These are phyloP conservation scores for Lentinula sp. DNA, from an alignment of 768 basidiomycete species.

Conservation along the genomic window DNA sequence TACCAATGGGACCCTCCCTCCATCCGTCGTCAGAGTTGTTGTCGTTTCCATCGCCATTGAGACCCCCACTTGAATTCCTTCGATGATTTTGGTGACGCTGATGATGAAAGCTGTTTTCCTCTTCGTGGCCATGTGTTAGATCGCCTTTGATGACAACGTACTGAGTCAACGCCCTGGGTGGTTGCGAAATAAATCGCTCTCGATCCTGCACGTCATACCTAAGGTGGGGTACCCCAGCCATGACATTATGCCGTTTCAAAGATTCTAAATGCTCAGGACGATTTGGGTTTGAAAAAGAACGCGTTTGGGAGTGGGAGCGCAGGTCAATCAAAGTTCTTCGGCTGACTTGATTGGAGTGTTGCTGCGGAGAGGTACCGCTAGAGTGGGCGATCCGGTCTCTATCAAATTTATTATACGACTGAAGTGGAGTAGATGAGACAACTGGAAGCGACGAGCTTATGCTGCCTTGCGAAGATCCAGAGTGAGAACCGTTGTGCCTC, in stretches of 20 bases:
- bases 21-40: neutral
- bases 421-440: constrained; percentile 17
- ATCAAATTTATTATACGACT: constrained; percentile 15
- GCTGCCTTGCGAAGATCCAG: constrained; percentile 12
- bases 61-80: neutral
- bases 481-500: constrained; percentile 1
- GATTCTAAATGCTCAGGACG: constrained; percentile 11
- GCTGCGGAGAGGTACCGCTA: constrained; percentile 9
- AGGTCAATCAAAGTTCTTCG: neutral
- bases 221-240: constrained; percentile 31
- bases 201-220: constrained; percentile 48
- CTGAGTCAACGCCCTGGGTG: constrained; percentile 73
- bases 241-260: constrained; percentile 11
- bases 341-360: neutral
- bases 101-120: constrained; percentile 21
- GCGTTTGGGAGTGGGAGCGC: neutral
- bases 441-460: constrained; percentile 44
- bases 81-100: constrained; percentile 23
- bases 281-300: neutral
- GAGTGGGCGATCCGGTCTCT: constrained; percentile 46
- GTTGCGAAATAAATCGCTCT: constrained; percentile 52
- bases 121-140: neutral
- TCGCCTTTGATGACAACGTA: constrained; percentile 37
- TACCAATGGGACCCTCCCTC: neutral
- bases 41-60: constrained; percentile 21